Percentiles rank a stretch among this genome's conserved stretches.
These are phyloP conservation scores for Panaeolus papilionaceus DNA, from an alignment of 768 basidiomycete genomes.

Conservation along the genomic window DNA sequence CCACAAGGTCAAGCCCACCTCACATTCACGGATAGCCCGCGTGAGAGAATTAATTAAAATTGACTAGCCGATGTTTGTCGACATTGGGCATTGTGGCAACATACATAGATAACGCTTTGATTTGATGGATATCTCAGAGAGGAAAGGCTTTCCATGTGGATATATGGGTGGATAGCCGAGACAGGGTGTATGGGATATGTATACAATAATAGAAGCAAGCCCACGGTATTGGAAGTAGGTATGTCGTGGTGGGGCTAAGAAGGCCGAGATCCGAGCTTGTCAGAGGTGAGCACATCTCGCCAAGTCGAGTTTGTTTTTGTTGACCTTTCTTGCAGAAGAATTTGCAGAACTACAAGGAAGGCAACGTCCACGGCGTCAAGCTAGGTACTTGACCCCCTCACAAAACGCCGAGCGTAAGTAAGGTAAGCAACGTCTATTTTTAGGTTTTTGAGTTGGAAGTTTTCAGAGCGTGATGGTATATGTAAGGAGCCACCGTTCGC, in stretches of 20 bases:
- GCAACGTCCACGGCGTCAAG: no score
- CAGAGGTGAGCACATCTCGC: not conserved
- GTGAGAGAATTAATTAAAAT: not conserved
- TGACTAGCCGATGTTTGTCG: not conserved
- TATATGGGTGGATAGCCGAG: not conserved
- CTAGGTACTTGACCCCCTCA: no score
- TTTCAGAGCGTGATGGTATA: not conserved
- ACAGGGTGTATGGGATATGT: not conserved
- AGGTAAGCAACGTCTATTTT: not conserved
- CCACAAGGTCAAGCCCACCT: no score
- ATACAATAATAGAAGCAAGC: not conserved
- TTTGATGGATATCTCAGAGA: not conserved
- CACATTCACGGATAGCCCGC: not conserved
- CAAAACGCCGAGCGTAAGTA: not conserved
- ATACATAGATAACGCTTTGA: not conserved
- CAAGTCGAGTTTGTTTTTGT: not conserved
- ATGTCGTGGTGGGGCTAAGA: slow-evolving; percentile 7
- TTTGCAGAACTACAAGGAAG: no score
- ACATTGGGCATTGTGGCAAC: not conserved
- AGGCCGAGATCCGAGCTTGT: slow-evolving; percentile 6
- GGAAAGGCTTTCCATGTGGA: slow-evolving; percentile 8
- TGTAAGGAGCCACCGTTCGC: not conserved
- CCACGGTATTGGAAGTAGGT: not conserved
- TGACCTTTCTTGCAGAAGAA: no score
- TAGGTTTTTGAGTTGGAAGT: slow-evolving; percentile 7